Evolutionary conservation across 2,329 filamentous ascomycete species (phyloP).

Genomic region (Phyllosticta ampelicida): DNA sequence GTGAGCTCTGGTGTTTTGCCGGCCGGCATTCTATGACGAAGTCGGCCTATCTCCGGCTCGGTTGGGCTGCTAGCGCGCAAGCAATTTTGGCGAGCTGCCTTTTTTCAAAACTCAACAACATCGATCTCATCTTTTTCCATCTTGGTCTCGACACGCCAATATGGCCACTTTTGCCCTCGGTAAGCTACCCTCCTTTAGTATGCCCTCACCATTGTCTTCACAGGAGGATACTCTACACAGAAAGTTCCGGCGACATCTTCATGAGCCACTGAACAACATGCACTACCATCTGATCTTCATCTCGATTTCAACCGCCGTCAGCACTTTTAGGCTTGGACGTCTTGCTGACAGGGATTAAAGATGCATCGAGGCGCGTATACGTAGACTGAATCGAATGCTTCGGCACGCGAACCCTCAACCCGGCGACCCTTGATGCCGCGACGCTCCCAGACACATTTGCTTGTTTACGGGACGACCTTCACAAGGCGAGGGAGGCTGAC

Average conservation of each 20-base stretch:
- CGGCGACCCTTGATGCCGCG: neutral
- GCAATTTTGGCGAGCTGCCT: neutral
- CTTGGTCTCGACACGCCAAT: neutral
- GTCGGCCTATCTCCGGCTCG: neutral
- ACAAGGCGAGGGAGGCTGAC: neutral
- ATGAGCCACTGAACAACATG: constrained; percentile 50
- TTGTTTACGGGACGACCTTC: neutral
- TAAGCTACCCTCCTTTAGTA: constrained; percentile 1
- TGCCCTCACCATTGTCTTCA: constrained; percentile 12
- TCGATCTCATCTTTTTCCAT: neutral
- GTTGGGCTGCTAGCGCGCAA: neutral
- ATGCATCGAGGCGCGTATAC: neutral
- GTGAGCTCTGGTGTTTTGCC: neutral
- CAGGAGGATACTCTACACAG: constrained; percentile 45
- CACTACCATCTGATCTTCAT: constrained; percentile 45
- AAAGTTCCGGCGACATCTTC: constrained; percentile 42
- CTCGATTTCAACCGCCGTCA: neutral
- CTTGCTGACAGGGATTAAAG: neutral
- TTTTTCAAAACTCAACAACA: neutral
- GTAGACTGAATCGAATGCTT: neutral
- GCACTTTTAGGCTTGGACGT: neutral
- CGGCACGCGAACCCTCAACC: neutral
- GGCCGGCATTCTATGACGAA: neutral
- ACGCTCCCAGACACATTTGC: neutral
- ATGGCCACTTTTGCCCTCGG: neutral